Evolutionary conservation across 2,329 filamentous ascomycete species (phyloP).

Genomic region (Dendryphion nanum): DNA sequence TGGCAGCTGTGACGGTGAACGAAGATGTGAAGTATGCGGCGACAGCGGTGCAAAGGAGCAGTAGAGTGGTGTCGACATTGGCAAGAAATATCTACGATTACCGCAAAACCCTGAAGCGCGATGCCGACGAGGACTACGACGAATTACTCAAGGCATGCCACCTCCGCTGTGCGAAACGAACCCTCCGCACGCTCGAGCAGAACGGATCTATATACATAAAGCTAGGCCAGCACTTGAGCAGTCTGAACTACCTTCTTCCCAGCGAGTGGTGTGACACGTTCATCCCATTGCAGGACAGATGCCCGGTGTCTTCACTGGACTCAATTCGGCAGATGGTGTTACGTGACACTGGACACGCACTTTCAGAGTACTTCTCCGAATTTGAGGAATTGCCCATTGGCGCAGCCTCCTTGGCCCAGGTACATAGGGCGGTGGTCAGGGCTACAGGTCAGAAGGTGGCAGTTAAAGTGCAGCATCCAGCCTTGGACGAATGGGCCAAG

Average conservation of each 20-base stretch:
- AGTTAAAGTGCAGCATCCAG: constrained; percentile 94
- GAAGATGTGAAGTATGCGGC: constrained; percentile 75
- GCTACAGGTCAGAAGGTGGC: constrained; percentile 84
- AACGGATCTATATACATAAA: constrained; percentile 99
- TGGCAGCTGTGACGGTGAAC: constrained; percentile 50
- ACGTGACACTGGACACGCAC: constrained; percentile 73
- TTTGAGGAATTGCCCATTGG: constrained; percentile 82
- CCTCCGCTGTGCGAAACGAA: constrained; percentile 86
- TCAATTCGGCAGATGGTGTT: constrained; percentile 86
- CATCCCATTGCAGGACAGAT: constrained; percentile 92
- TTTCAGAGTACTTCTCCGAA: constrained; percentile 81
- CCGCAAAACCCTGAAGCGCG: constrained; percentile 73
- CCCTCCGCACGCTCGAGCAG: constrained; percentile 82
- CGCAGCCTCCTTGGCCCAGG: constrained; percentile 90
- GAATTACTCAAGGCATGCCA: constrained; percentile 78
- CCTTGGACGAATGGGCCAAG: constrained; percentile 82
- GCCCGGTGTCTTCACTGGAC: constrained; percentile 84
- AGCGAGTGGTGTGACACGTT: constrained; percentile 94
- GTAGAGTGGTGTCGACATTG: constrained; percentile 72
- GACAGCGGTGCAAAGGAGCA: constrained; percentile 72
- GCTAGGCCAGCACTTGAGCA: constrained; percentile 91
- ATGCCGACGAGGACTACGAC: constrained; percentile 64
- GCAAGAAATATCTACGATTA: constrained; percentile 90
- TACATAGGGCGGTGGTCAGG: constrained; percentile 82
- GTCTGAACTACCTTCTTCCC: constrained; percentile 91